Evolutionary conservation across 768 basidiomycete genomes (phyloP), one percentile per base, ranked within the genome.

Genomic region (Naganishia kalamii): DNA sequence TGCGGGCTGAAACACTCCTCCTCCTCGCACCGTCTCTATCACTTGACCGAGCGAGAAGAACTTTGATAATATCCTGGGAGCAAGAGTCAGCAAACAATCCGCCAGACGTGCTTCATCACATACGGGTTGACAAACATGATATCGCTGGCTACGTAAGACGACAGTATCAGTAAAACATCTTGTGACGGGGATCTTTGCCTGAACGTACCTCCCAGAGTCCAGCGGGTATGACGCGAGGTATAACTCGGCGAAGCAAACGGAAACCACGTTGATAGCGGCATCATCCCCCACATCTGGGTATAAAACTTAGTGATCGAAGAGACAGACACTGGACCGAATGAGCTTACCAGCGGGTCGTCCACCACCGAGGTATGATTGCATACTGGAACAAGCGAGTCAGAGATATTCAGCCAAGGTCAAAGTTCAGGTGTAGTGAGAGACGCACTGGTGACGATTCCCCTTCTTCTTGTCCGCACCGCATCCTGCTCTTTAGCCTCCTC

Each of bases 41-140:
- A 91, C 90, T 77, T 96, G 93, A 10, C 93, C 93, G 13, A 85
- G 82, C 54, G 86, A 82, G 77, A 98, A 96, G 81, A 96, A 94
- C 60, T 83, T 80, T 0, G 88, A 87, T 81, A 88, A 86, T 48
- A 90, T 69, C 77, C 90, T 92, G 76, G 63, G 67, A 23, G 11
- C 71, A 60, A 72, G 68, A 54, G 63, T 67, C 44, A 40, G 59
- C 35, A 62, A n/a, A 19, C 35, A 35, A 23, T 49, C 6, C 27
- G 75, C 63, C n/a, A 21, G 8, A 17, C 2, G 6, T 13, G 23
- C 21, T 59, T 35, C 4, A 29, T 37, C 44, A 78, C 87, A 80
- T 74, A 90, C 87, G 88, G 86, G 78, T 92, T 94, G 4, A 90
- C 96, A 78, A 96, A 97, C 82, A 94, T 87, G 74, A 97, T 86